Evolutionary conservation across 2,329 filamentous ascomycete genomes (phyloP), one percentile per base, ranked within the genome.

Genomic region (Ophiocordyceps camponoti-leonardi): DNA sequence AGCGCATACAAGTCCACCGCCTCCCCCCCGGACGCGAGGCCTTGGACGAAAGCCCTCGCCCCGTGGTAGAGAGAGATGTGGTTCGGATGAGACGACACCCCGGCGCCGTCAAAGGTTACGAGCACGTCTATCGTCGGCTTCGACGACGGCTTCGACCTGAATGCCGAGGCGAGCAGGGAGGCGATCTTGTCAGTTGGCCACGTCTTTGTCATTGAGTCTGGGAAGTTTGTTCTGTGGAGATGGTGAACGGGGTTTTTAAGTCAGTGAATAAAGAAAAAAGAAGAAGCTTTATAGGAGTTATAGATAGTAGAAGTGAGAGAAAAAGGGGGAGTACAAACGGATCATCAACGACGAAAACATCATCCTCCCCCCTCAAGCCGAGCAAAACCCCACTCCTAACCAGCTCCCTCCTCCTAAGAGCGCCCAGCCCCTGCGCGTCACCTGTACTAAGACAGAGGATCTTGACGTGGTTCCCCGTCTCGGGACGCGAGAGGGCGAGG

Each of bases 391-490:
- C 88, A 56, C 85, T 92, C 61, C 86, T 81, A 50, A 83, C 72
- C 41, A 98, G 73, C 65, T 98, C 92, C 56, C 79, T 77, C 62
- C 84, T 85, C 50, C 92, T 77, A 45, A 80, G 83, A 52, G 84
- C 77, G 47, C 92, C 92, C 30, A 96, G 71, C 1, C 88, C 31
- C 2, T 2, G 12, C 26, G 31, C 31, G 14, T 35, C 31, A 6
- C 85, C 88, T 52, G 80, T 90, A 64, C 85, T 93, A 51, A 98
- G 67, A 65, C 92, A 98, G 46, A 96, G 67, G 50, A 98, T 94
- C 66, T 93, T 92, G 58, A 98, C 74, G 59, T 93, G 86, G 64
- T 98, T 96, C 4, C 85, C 83, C 19, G 82, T 71, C 48, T 80
- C 77, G 4, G 86, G 86, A 14, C 75, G 71, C 18, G 87, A 90